Base-by-base conservation (phyloP, 2,329 filamentous ascomycete species). In the Camillea tinctor region DNA sequence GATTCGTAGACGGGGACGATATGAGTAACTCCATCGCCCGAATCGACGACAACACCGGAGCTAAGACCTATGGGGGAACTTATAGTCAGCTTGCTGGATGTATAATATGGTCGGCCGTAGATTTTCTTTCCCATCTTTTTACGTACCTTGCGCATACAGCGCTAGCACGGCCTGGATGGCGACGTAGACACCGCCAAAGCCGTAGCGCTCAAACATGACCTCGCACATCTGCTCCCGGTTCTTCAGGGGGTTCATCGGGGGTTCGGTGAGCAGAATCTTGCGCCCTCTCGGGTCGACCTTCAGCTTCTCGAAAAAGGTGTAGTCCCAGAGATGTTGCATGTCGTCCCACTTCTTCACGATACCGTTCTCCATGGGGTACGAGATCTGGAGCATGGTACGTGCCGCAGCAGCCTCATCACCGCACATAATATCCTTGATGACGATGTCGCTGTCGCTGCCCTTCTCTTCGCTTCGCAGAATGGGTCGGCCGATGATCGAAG, bases 321-420 rank as follows among this genome's bases (percentile, higher is more conserved):
- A 98, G 80, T 99, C 94, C 95, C 95, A 99, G 58, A 99, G 88
- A 75, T 98, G 94, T 81, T 97, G 92, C 95, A 99, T 99, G 77
- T 99, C 95, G 70, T 99, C 95, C 95, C 95, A 99, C 74, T 93
- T 93, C 86, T 97, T 98, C 68, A 99, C 93, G 72, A 99, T 98
- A 72, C 95, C 95, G 76, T 99, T 99, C 79, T 99, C 95, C 95
- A 99, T 99, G 69, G 95, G 95, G 76, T 99, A 99, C 77, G 90
- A 96, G 74, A 99, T 96, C 78, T 99, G 95, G 63, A 99, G 88
- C 93, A 97, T 97, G 64, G 91, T 97, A 72, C 95, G 88, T 67
- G 95, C 94, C 57, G 93, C 93, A 17, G 95, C 93, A 54, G 95
- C 95, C 80, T 99, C 94, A 80, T 99, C 95, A 75, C 95, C 95